phyloP scores from a whole-genome alignment of 2,329 filamentous ascomycete genomes.

The Tolypocladium tundrense region DNA sequence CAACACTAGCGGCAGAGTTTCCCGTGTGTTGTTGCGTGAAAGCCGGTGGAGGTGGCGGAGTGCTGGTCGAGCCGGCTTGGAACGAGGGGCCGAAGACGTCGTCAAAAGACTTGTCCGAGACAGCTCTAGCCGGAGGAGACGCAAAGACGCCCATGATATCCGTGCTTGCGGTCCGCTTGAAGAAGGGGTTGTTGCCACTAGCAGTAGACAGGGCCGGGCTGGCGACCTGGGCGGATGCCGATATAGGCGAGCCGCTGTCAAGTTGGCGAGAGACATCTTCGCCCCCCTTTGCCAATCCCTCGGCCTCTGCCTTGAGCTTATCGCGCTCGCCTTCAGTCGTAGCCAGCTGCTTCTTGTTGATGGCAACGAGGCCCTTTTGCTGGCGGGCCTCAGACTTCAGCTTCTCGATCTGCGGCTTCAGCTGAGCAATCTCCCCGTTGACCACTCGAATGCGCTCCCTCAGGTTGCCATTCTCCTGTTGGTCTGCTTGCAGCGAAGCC shows the following conservation, averaged over 20 bases:
- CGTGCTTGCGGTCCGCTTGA: conserved; percentile 58
- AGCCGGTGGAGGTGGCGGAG: conserved; percentile 27
- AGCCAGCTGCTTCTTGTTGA: conserved; percentile 94
- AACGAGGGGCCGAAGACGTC: conserved; percentile 73
- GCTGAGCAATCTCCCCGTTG: conserved; percentile 71
- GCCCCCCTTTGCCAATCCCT: conserved; percentile 53
- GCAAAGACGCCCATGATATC: conserved; percentile 47
- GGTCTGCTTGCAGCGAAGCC: conserved; percentile 69
- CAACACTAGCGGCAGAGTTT: conserved; percentile 41
- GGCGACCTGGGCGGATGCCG: conserved; percentile 40
- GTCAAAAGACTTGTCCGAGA: conserved; percentile 65
- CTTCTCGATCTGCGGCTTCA: conserved; percentile 90
- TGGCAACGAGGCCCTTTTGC: conserved; percentile 91
- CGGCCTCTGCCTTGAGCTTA: conserved; percentile 72
- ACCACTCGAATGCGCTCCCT: conserved; percentile 80
- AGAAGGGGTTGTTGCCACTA: conserved; percentile 91
- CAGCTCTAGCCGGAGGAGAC: conserved; percentile 34
- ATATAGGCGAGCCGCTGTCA: conserved; percentile 38
- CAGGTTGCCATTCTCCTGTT: conserved; percentile 74
- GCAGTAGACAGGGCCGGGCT: conserved; percentile 61
- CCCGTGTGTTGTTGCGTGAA: conserved; percentile 47
- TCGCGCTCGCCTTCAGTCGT: conserved; percentile 85
- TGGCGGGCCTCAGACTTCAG: conserved; percentile 84
- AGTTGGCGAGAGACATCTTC: conserved; percentile 46
- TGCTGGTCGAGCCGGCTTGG: conserved; percentile 30